Evolutionary conservation across 768 basidiomycete species (phyloP).

Genomic region (Kwoniella sp.): DNA sequence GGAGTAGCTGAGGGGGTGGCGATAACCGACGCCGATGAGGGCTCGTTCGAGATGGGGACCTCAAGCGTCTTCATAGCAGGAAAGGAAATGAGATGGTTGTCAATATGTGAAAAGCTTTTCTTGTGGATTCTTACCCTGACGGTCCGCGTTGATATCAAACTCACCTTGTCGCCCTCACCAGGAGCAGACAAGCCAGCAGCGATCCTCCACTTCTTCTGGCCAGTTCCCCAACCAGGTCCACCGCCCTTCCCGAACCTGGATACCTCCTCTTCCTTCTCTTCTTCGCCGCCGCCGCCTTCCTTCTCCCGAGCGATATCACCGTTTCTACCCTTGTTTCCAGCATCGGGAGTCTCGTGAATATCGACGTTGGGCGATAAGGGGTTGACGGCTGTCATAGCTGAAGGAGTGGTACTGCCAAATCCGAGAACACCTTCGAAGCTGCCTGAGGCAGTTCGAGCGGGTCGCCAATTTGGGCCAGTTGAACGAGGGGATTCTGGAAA

Average conservation of each 20-base stretch:
- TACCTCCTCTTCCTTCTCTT: constrained; percentile 26
- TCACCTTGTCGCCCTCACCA: constrained; percentile 38
- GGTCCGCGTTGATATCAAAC: too few relatives aligned
- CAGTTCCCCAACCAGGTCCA: constrained; percentile 53
- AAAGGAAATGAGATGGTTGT: background rate
- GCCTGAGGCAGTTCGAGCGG: constrained; percentile 42
- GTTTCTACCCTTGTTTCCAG: background rate
- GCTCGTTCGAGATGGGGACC: constrained; percentile 31
- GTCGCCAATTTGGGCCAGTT: constrained; percentile 38
- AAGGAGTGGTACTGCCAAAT: constrained; percentile 35
- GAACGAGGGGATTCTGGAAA: constrained; percentile 17
- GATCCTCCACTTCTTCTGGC: constrained; percentile 50
- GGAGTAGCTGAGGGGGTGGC: constrained; percentile 53
- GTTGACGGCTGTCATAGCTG: constrained; percentile 18
- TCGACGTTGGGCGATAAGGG: constrained; percentile 2
- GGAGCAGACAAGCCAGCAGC: constrained; percentile 33
- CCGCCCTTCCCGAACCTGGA: constrained; percentile 45
- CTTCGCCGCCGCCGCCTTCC: constrained; percentile 11
- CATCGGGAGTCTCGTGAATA: constrained; percentile 9
- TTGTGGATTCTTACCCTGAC: too few relatives aligned
- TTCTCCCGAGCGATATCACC: constrained; percentile 11
- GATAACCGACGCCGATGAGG: constrained; percentile 39
- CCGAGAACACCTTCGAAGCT: constrained; percentile 56
- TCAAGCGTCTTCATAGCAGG: constrained; percentile 22
- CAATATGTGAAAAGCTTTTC: too few relatives aligned